These are phyloP conservation scores for Venustampulla echinocandica DNA, from an alignment of 495 filamentous ascomycete genomes.

Conservation along the genomic window DNA sequence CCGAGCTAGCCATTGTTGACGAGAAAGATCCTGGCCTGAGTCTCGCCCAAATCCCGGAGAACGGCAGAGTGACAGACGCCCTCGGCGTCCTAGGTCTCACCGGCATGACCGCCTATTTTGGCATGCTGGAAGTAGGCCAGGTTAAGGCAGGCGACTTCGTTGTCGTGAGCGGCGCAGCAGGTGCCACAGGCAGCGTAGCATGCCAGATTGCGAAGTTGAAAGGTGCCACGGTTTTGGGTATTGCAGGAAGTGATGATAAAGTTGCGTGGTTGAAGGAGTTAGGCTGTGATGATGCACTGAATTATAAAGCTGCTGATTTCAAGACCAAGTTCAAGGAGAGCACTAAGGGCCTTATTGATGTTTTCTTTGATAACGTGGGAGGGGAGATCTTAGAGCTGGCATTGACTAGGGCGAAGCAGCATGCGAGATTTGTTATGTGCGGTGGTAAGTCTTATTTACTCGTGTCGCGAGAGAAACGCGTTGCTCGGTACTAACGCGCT, in stretches of 20 bases:
- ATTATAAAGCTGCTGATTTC: constrained; percentile 56
- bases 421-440: constrained; percentile 54
- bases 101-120: constrained; percentile 61
- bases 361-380: constrained; percentile 68
- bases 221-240: constrained; percentile 50
- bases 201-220: constrained; percentile 62
- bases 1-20: constrained; percentile 47
- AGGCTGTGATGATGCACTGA: constrained; percentile 57
- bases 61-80: constrained; percentile 46
- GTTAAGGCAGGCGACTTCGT: constrained; percentile 53
- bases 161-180: constrained; percentile 61
- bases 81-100: constrained; percentile 52
- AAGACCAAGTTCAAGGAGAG: constrained; percentile 45
- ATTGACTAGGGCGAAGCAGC: constrained; percentile 42
- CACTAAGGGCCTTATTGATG: constrained; percentile 55
- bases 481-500: constrained; percentile 21
- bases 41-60: constrained; percentile 35
- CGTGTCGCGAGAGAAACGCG: too few species aligned
- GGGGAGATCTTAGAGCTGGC: constrained; percentile 57
- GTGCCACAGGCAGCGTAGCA: constrained; percentile 59
- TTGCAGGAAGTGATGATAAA: constrained; percentile 60
- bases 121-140: constrained; percentile 49
- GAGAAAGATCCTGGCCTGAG: constrained; percentile 32
- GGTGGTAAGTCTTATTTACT: constrained; percentile 36
- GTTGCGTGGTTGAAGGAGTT: constrained; percentile 50